Base-by-base conservation (phyloP, 2,329 filamentous ascomycete genomes). In the Fusarium robinianum region DNA sequence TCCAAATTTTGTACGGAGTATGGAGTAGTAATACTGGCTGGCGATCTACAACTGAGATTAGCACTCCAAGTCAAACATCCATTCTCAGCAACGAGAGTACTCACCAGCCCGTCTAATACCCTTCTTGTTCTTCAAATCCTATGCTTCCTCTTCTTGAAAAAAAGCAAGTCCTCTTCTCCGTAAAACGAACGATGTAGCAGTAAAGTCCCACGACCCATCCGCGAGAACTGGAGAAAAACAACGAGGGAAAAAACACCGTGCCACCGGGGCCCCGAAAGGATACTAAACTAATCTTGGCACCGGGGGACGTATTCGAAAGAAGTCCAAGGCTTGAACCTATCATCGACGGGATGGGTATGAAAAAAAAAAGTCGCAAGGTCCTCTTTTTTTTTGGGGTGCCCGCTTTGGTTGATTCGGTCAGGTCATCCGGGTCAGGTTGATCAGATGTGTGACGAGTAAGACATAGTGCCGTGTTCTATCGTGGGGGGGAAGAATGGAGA, bases 211-310 rank as follows among this genome's bases (percentile, higher is more conserved):
- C 27, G 15, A 33, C 15, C 31, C 36, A 24, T 25, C 14, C 14
- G 37, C 35, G 16, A 12, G 27, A 41, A 23, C 6, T 6, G 5
- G 16, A 32, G n/a, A 32, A 19, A 16, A 31, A 6, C 27, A 8
- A 42, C 25, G 27, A 22, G 32, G n/a, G 16, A 41, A 48, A 41
- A 33, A 46, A 41, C 34, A 41, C 43, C 48, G 49, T 43, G 39
- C 48, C 45, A 44, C 38, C 43, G 8, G 9, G 5, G 18, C 14
- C 34, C 19, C 37, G 46, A 47, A 29, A 53, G 51, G 34, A 38
- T 34, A 40, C 49, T 27, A 47, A 54, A 18, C 55, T 57, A 35
- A 42, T 51, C 51, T 57, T 50, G 54, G 46, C 50, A 26, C 30
- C 39, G 33, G 18, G 27, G 5, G 22, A 23, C 15, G 15, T 26